Base-by-base conservation (phyloP, 768 basidiomycete species). In the Lyophyllum atratum region DNA sequence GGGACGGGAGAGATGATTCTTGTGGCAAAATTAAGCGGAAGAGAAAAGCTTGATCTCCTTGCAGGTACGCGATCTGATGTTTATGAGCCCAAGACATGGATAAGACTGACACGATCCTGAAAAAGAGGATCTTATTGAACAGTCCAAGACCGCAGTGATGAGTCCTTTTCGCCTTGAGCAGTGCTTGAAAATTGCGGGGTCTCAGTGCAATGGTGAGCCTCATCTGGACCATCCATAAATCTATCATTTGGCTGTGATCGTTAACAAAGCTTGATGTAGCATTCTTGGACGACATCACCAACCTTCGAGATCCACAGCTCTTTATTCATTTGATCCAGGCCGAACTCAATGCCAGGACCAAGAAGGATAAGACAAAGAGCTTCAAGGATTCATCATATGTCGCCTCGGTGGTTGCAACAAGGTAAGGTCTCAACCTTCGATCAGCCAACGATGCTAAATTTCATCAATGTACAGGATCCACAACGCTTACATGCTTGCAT, bases 401-500 rank as follows among this genome's bases (percentile, higher is more conserved):
- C 33, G 87, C 87, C 17, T 80, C 76, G 49, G 69, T 81, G 39
- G 76, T 90, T 43, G 79, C 80, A n/a, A 81, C 82, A 54, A 85
- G 80, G 89, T 87, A 21, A 24, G 58, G 53, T 2, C 45, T 7
- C 12, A 17, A 24, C 4, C n/a, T 6, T 28, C 34, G 28, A 22
- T 25, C 24, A 3, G 25, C 3, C 12, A 15, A 8, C 12, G 26
- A 39, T 37, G 49, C 24, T 62, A 39, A 54, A 52, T 53, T 37
- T 59, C 24, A 31, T 24, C 28, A 49, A 12, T n/a, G 7, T 50
- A 40, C 63, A 93, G 92, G 70, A 79, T 93, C 52, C 92, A 94
- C 70, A 94, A 93, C 67, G 70, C 84, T 8, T 92, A 91, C 69
- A 83, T 89, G 81, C 77, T 93, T 31, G 88, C 91, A n/a, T 85